Percentiles rank a stretch among this genome's conserved stretches.
Evolutionary conservation across 2,329 filamentous ascomycete genomes (phyloP).

Genomic region (Aspergillus vadensis): DNA sequence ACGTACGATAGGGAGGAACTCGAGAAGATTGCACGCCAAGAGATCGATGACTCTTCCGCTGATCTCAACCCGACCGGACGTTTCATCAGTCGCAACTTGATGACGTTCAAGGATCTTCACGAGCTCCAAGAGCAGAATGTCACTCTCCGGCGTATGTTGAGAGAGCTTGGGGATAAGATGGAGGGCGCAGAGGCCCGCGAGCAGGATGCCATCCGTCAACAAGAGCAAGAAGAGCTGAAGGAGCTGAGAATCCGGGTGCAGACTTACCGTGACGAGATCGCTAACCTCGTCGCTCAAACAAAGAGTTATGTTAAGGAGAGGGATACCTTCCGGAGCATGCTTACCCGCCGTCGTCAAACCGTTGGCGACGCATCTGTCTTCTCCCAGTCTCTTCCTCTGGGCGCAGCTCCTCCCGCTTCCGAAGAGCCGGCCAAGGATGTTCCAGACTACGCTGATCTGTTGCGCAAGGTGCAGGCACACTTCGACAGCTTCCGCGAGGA

Average conservation of each 20-base stretch:
- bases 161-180: slow-evolving; percentile 83
- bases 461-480: slow-evolving; percentile 85
- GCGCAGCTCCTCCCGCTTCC: slow-evolving; percentile 47
- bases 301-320: slow-evolving; percentile 94
- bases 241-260: slow-evolving; percentile 71
- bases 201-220: slow-evolving; percentile 56
- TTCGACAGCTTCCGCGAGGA: slow-evolving; percentile 90
- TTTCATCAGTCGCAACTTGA: slow-evolving; percentile 86
- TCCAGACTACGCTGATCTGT: slow-evolving; percentile 73
- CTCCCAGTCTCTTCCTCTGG: slow-evolving; percentile 68
- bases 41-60: slow-evolving; percentile 70
- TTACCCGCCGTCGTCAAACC: slow-evolving; percentile 72
- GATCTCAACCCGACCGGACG: slow-evolving; percentile 82
- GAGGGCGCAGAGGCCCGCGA: slow-evolving; percentile 83
- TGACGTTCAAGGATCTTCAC: slow-evolving; percentile 81
- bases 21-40: slow-evolving; percentile 74
- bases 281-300: slow-evolving; percentile 76
- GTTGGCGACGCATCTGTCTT: slow-evolving; percentile 64
- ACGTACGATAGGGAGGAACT: slow-evolving; percentile 75
- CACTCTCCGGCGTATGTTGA: slow-evolving; percentile 77
- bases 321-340: slow-evolving; percentile 95
- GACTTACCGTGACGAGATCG: slow-evolving; percentile 81
- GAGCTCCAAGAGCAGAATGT: slow-evolving; percentile 88
- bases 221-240: slow-evolving; percentile 69
- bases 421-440: slow-evolving; percentile 53